Evolutionary conservation across 2,329 filamentous ascomycete species (phyloP), one percentile per base, ranked within the genome.

Genomic region (Myriosclerotinia scirpicola): DNA sequence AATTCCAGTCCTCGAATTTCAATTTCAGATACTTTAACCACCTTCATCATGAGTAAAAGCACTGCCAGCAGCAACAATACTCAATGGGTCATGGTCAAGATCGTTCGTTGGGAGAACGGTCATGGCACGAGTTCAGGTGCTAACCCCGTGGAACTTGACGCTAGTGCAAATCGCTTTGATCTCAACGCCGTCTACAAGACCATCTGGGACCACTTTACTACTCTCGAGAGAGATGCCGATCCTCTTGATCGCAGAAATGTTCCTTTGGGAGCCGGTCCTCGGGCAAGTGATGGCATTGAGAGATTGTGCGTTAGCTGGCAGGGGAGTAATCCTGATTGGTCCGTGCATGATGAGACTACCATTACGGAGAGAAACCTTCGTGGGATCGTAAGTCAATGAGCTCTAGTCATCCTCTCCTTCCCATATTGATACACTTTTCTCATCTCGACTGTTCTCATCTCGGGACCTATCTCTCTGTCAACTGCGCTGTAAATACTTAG

Each of bases 231-330:
- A 17, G 14, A 38, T 2, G 12, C 8, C 2, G 22, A 3, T 9
- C 7, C 55, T 22, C 26, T 15, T 48, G 58, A 60, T 36, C 44
- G 44, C 36, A 26, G 2, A 15, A 61, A 61, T 40, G 12, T 61
- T 22, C 58, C 58, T 26, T 6, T 12, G n/a, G 58, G n/a, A 40
- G 44, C 58, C 22, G 34, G 30, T 48, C 44, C 34, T 7, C 34
- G 30, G n/a, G 14, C n/a, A 38, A 15, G n/a, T 61, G 58, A 61
- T 50, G 58, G 44, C 26, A 61, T 61, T n/a, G 34, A 61, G 36
- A 44, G 34, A 1, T 38, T 61, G n/a, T 26, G 34, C n/a, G 58
- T 61, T 26, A 36, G 22, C 15, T 61, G 58, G 58, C 44, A 60
- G n/a, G 44, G 56, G 5, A 3, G 22, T 50, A 17, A 8, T 15